Evolutionary conservation across 192 early-diverging fungal genomes (phyloP), one percentile per base, ranked within the genome.

Genomic region (Chytriomyces sp.): DNA sequence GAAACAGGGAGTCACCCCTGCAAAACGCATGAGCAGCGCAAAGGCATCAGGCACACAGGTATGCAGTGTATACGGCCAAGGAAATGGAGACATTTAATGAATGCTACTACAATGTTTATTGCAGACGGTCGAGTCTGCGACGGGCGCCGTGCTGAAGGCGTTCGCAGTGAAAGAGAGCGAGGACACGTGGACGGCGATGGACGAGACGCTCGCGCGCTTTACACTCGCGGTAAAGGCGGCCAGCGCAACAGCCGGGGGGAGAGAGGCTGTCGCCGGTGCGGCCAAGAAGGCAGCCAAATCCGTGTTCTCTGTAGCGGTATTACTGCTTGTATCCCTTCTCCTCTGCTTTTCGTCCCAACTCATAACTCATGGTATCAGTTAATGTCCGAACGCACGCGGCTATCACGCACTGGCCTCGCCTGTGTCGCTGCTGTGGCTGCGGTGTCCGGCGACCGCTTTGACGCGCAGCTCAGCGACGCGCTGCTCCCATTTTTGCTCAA

Each of bases 381-480:
- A 32, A 40, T 80, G 31, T 90, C 88, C 26, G 93, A 94, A 44
- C 80, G 93, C 54, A 91, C 91, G n/a, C 77, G 89, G 2, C 81
- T 94, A 4, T 89, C 90, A 14, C 86, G 88, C 39, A 81, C 91
- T n/a, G 91, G 85, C 25, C 78, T 85, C 54, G 78, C 78, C 56
- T 77, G 93, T 30, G 70, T 91, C 25, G 88, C 91, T 69, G 82
- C 83, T 39, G 64, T 93, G 54, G 80, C 89, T n/a, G 80, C 79
- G 40, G 54, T 73, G 19, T 82, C 91, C 74, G 82, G 87, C 41
- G 81, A 82, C 34, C 82, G 87, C 30, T 91, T 91, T 75, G 83
- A 88, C 38, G 59, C 76, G 5, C n/a, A n/a, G n/a, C 70, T 91
- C 5, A 60, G 78, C 19, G 93, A 94, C 32, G 41, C 84, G 52